Base-by-base conservation (phyloP, 768 basidiomycete genomes). In the Panaeolus cyanescens region DNA sequence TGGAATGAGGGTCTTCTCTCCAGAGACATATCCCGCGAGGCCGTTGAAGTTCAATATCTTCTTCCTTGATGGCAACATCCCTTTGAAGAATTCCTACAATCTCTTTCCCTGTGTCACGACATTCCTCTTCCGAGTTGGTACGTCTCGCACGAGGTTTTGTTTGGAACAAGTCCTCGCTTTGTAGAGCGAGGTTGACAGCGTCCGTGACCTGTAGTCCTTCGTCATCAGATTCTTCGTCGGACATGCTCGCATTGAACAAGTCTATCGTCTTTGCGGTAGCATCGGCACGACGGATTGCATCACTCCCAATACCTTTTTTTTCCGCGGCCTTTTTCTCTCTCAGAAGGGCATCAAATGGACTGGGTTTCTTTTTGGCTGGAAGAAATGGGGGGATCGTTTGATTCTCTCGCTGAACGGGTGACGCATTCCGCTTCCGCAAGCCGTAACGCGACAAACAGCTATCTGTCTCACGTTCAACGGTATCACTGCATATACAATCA, bases 261-360 rank as follows among this genome's bases (percentile, higher is more conserved):
- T 25, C 45, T 28, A 50, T 50, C 4, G 10, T 28, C 12, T 59
- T 66, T 25, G 33, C 61, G 19, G 62, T 61, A 17, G 75, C 75
- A 64, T 86, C 84, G 13, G 85, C 86, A 13, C 69, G 79, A 62
- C 70, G 75, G 57, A 84, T 67, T 7, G 79, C 83, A 7, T 78
- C 72, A 13, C 53, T 71, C 40, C 79, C 80, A 28, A 77, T 75
- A 10, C 81, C 80, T 5, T 65, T 66, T 60, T 75, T 74, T 32
- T 80, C 76, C 7, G 76, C 74, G 3, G 64, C 60, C 30, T 68
- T 70, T 67, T 85, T 88, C 70, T 88, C 86, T 63, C 78, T 83
- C 36, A 88, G 68, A 31, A 89, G 78, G 1, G 74, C 79, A 54
- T 78, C 80, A 20, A 90, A 75, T 9, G 89, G 88, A 62, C 86